Base-by-base conservation (phyloP, 805 yeast species). In the Saccharomycopsis schoenii region DNA sequence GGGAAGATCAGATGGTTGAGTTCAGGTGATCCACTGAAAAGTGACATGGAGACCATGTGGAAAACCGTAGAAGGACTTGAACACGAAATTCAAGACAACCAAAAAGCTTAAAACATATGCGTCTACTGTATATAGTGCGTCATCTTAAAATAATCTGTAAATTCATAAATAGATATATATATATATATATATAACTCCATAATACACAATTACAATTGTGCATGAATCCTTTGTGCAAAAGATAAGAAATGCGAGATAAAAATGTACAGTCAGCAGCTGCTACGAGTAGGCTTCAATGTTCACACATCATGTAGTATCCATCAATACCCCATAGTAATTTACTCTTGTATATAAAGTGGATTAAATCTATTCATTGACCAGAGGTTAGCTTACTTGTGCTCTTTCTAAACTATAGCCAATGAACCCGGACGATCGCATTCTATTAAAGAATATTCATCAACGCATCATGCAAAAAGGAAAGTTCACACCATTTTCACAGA, bases 1-100 rank as follows among this genome's bases (percentile, higher is more conserved):
- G 85, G 86, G 58, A 85, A 81, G 67, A 86, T 94, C 59, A 77
- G 98, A 67, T 93, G 98, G 98, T 91, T 90, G 25, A 88, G 90
- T 3, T 83, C 96, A 66, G 99, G 98, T 1, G 81, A 80, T 47
- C 86, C 96, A 1, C 77, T 78, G 15, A 83, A 79, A n/a, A 79
- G 80, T 40, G 99, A 94, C 66, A 73, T 76, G 56, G 75, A 76
- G 17, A 74, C 82, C 15, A 71, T 89, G 60, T 86, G 91, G 88
- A 83, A 81, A 66, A 80, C 85, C 41, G 84, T 87, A 1, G 74
- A 74, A 34, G 87, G 88, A 0, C 68, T 88, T 36, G 80, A 79
- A 63, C 78, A 72, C 61, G 92, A 85, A 65, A 2, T 66, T 9
- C 15, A 39, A 14, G 47, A 21, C 12, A 41, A 55, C 10, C 24